These are phyloP conservation scores for Colletotrichum tanaceti DNA, from an alignment of 2,329 filamentous ascomycete genomes.

Conservation along the genomic window DNA sequence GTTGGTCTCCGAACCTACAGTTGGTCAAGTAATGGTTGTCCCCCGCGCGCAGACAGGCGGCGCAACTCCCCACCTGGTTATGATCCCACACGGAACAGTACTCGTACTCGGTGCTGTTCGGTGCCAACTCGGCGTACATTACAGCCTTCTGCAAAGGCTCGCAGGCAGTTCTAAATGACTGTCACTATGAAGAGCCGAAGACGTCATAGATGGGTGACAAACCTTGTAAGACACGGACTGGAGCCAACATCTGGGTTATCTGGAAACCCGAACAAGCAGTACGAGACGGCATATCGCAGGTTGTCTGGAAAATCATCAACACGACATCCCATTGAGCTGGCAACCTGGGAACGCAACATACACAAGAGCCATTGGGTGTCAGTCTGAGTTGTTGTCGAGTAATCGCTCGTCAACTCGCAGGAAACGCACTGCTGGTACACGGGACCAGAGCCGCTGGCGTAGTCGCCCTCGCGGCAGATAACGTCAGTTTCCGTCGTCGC, in stretches of 20 bases:
- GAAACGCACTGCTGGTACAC: conserved; percentile 64
- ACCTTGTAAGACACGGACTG: conserved; percentile 66
- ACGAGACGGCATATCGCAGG: conserved; percentile 64
- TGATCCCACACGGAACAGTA: conserved; percentile 65
- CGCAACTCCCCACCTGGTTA: conserved; percentile 57
- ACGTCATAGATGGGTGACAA: conserved; percentile 40
- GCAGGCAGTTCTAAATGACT: conserved; percentile 61
- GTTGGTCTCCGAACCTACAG: conserved; percentile 53
- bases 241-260: conserved; percentile 54
- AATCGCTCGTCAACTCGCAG: conserved; percentile 65
- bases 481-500: conserved; percentile 60
- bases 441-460: conserved; percentile 55
- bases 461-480: conserved; percentile 58
- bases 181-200: background rate
- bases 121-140: conserved; percentile 61
- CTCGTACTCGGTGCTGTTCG: conserved; percentile 58
- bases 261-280: conserved; percentile 65
- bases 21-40: conserved; percentile 62
- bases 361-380: conserved; percentile 68
- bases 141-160: conserved; percentile 60
- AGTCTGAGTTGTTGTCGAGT: conserved; percentile 56
- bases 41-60: conserved; percentile 57
- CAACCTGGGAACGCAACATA: conserved; percentile 51
- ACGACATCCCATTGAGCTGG: background rate
- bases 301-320: conserved; percentile 59